Evolutionary conservation across 1,284 basidiomycete species (phyloP).

Genomic region (Cryptococcus amylolentus): DNA sequence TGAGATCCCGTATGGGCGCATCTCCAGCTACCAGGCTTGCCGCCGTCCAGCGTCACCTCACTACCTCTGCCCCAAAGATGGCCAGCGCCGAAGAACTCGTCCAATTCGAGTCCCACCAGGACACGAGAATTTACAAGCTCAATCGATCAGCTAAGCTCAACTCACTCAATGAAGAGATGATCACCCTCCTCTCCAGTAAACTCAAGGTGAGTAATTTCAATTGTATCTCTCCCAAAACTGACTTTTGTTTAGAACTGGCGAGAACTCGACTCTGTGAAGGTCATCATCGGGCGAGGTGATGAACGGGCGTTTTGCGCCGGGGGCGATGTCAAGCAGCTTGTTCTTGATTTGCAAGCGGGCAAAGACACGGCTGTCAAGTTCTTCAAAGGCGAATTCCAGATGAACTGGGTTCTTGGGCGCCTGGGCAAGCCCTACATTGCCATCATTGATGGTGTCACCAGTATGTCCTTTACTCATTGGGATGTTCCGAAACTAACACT

Average conservation of each 20-base stretch:
- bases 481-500: neutral
- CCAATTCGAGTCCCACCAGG: slow-evolving; percentile 25
- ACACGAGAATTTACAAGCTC: slow-evolving; percentile 34
- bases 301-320: slow-evolving; percentile 90
- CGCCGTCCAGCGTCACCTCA: slow-evolving; percentile 32
- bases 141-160: slow-evolving; percentile 80
- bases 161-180: slow-evolving; percentile 80
- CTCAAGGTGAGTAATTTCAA: slow-evolving; percentile 25
- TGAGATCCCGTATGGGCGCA: neutral
- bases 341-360: slow-evolving; percentile 54
- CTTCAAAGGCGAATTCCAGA: slow-evolving; percentile 90
- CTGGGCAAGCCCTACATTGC: slow-evolving; percentile 82
- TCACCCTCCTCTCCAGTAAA: slow-evolving; percentile 63
- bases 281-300: slow-evolving; percentile 72
- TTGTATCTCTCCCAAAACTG: neutral
- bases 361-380: slow-evolving; percentile 58
- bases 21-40: slow-evolving; percentile 20
- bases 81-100: slow-evolving; percentile 20
- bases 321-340: slow-evolving; percentile 69
- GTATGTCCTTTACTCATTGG: slow-evolving; percentile 54
- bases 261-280: slow-evolving; percentile 65
- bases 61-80: slow-evolving; percentile 8
- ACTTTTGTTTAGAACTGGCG: slow-evolving; percentile 66
- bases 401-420: slow-evolving; percentile 79
- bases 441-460: slow-evolving; percentile 85